Evolutionary conservation across 2,329 filamentous ascomycete genomes (phyloP).

Genomic region (Myriosclerotinia duriaeana): DNA sequence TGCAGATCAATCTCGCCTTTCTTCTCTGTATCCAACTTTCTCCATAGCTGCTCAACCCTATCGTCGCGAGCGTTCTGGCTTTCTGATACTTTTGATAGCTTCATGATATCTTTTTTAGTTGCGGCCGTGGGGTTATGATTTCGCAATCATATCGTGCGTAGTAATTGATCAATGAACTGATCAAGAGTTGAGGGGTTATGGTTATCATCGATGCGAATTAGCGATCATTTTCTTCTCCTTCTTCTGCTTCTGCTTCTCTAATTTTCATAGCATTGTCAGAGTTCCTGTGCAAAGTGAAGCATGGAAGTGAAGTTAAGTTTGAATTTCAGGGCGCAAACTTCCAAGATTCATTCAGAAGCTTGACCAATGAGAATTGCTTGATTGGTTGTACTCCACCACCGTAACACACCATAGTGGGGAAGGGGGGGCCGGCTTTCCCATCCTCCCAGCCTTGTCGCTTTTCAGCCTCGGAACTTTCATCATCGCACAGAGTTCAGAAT

Average conservation of each 20-base stretch:
- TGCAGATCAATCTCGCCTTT: slow-evolving; percentile 81
- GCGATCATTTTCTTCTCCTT: neutral
- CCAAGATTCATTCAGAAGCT: slow-evolving; percentile 20
- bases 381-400: slow-evolving; percentile 19
- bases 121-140: slow-evolving; percentile 29
- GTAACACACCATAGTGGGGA: slow-evolving; percentile 10
- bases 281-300: neutral
- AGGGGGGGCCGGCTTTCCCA: slow-evolving; percentile 5
- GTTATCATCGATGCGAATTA: slow-evolving; percentile 31
- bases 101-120: slow-evolving; percentile 22
- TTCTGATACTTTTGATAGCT: slow-evolving; percentile 64
- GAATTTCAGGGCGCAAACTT: slow-evolving; percentile 18
- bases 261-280: slow-evolving; percentile 18
- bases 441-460: slow-evolving; percentile 20
- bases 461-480: slow-evolving; percentile 19
- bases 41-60: slow-evolving; percentile 82
- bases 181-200: slow-evolving; percentile 19
- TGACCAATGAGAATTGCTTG: slow-evolving; percentile 23
- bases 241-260: neutral
- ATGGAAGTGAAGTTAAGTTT: slow-evolving; percentile 1
- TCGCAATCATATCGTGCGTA: slow-evolving; percentile 30
- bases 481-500: neutral
- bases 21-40: slow-evolving; percentile 71
- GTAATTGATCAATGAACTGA: slow-evolving; percentile 25
- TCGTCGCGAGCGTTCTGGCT: slow-evolving; percentile 76